phyloP scores from a whole-genome alignment of 164 flowering plant species.

The Tetracentron sinense region DNA sequence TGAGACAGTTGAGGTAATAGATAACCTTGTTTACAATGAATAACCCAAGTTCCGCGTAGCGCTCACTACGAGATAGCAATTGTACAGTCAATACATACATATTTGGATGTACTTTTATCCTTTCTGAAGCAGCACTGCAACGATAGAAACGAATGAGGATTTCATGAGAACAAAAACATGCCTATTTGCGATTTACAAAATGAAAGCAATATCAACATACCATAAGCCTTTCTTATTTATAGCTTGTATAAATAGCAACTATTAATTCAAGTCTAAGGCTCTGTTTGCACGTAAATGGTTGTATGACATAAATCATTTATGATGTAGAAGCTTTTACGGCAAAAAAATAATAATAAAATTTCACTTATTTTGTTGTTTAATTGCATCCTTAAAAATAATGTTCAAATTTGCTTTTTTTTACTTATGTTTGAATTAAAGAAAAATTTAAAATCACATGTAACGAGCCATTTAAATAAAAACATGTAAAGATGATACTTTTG shows the following conservation, averaged over 20 bases:
- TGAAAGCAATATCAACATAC: neutral
- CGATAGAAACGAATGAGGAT: conserved; percentile 4
- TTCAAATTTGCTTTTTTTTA: too few relatives aligned
- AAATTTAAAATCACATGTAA: too few relatives aligned
- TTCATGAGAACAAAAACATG: neutral
- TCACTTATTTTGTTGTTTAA: too few relatives aligned
- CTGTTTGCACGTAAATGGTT: too few relatives aligned
- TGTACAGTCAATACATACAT: conserved; percentile 67
- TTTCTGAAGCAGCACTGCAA: conserved; percentile 67
- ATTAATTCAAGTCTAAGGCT: neutral
- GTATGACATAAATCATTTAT: too few relatives aligned
- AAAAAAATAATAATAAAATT: too few relatives aligned
- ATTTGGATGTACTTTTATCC: conserved; percentile 65
- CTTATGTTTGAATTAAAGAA: too few relatives aligned
- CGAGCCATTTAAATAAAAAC: too few relatives aligned
- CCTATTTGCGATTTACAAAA: neutral
- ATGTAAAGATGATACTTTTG: too few relatives aligned
- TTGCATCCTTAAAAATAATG: too few relatives aligned
- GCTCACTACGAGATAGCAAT: conserved; percentile 69
- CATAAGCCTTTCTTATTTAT: neutral
- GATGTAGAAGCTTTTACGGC: too few relatives aligned
- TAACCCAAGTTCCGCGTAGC: conserved; percentile 68
- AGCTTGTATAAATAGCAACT: neutral
- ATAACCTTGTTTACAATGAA: conserved; percentile 78
- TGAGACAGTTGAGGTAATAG: neutral